Conservation (phyloP, 2,329 filamentous ascomycete species). For the Clarireedia sp. region DNA sequence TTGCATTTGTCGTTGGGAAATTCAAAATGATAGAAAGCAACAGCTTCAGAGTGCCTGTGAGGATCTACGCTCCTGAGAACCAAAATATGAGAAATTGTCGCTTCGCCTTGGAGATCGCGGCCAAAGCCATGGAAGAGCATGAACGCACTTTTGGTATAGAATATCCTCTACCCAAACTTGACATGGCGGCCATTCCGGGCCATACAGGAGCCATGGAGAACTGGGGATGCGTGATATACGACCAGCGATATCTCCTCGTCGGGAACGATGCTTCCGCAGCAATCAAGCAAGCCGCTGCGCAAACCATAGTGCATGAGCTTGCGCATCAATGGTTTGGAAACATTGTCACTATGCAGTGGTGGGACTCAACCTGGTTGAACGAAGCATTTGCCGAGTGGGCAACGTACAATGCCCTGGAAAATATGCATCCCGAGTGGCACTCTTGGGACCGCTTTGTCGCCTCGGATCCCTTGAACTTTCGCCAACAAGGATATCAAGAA, state of each 20-base stretch:
- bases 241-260: conserved; percentile 36
- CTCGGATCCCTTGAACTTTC: background rate
- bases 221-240: conserved; percentile 66
- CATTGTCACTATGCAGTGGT: conserved; percentile 68
- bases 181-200: conserved; percentile 66
- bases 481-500: conserved; percentile 6
- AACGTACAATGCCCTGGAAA: conserved; percentile 7
- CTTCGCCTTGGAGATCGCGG: conserved; percentile 48
- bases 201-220: conserved; percentile 67
- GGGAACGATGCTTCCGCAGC: conserved; percentile 44
- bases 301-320: conserved; percentile 61
- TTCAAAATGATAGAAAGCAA: conserved; percentile 62
- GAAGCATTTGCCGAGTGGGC: conserved; percentile 65
- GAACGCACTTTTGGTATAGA: conserved; percentile 60
- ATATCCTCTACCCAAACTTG: conserved; percentile 68
- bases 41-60: conserved; percentile 58
- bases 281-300: background rate
- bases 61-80: conserved; percentile 53
- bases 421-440: conserved; percentile 12
- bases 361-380: conserved; percentile 67
- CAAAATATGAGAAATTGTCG: conserved; percentile 12
- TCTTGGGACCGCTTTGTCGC: conserved; percentile 15
- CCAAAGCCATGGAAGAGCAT: conserved; percentile 59
- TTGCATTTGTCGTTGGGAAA: conserved; percentile 63
- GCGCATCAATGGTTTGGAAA: conserved; percentile 73